Conservation (phyloP, 139 green algal species). For the Coccomyxa sp. region DNA sequence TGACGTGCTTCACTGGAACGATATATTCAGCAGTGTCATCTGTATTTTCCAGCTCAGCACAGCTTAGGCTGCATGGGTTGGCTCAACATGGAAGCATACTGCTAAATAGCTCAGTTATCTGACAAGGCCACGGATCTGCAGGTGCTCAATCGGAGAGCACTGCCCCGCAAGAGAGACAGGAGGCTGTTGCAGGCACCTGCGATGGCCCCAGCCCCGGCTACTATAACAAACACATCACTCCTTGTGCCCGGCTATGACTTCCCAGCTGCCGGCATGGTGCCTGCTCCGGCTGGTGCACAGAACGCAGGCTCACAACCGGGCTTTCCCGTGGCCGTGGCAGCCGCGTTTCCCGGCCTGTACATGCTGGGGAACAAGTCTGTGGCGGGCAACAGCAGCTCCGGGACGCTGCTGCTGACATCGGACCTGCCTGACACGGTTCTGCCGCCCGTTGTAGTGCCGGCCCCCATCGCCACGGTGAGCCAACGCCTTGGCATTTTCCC, state of each 20-base stretch:
- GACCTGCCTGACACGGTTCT: not conserved
- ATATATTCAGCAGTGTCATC: too few relatives aligned
- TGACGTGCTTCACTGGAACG: too few relatives aligned
- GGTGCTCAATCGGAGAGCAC: too few relatives aligned
- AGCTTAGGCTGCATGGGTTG: too few relatives aligned
- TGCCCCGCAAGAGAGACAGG: not conserved
- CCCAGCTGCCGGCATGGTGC: not conserved
- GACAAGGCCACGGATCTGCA: too few relatives aligned
- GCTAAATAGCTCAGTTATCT: too few relatives aligned
- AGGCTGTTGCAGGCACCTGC: not conserved
- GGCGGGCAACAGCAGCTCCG: not conserved
- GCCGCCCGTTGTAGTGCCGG: too few relatives aligned
- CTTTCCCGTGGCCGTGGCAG: too few relatives aligned
- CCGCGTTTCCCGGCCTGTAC: not conserved
- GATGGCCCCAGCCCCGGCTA: too few relatives aligned
- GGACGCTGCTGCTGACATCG: not conserved
- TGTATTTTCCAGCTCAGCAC: too few relatives aligned
- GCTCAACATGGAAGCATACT: too few relatives aligned
- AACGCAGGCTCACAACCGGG: not conserved
- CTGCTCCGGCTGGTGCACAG: not conserved
- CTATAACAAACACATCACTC: too few relatives aligned
- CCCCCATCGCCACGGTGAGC: not conserved
- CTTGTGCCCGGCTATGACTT: not conserved
- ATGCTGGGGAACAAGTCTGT: not conserved
- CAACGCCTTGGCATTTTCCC: not conserved